phyloP scores from a whole-genome alignment of 805 yeast genomes.

The Scheffersomyces amazonensis region DNA sequence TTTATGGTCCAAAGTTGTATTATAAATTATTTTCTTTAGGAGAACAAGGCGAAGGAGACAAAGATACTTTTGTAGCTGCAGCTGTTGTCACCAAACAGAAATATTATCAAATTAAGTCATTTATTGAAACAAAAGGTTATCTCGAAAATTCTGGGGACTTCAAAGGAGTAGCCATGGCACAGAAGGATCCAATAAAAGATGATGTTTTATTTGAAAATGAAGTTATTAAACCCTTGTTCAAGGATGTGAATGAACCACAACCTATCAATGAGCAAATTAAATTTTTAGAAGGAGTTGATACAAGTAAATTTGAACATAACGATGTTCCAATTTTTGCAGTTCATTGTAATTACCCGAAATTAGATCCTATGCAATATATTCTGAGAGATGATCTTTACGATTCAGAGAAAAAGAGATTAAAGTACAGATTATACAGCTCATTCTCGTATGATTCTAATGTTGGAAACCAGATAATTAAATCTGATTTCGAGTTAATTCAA shows the following conservation, averaged over 20 bases:
- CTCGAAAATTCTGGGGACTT: slow-evolving; percentile 18
- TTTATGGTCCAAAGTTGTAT: slow-evolving; percentile 58
- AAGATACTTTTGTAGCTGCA: slow-evolving; percentile 35
- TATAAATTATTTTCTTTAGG: slow-evolving; percentile 62
- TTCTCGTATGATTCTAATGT: slow-evolving; percentile 14
- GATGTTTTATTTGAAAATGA: slow-evolving; percentile 11
- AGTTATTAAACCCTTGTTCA: slow-evolving; percentile 4
- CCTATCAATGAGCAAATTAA: slow-evolving; percentile 23
- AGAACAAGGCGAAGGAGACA: slow-evolving; percentile 38
- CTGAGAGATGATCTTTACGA: slow-evolving; percentile 23
- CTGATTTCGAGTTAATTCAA: slow-evolving; percentile 29
- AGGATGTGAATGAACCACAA: slow-evolving; percentile 4
- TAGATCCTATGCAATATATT: slow-evolving; percentile 27
- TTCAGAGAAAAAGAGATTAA: slow-evolving; percentile 16
- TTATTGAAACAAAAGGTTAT: slow-evolving; percentile 31
- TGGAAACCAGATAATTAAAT: slow-evolving; percentile 5
- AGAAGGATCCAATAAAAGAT: slow-evolving; percentile 25
- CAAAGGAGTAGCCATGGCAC: slow-evolving; percentile 38
- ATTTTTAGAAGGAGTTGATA: slow-evolving; percentile 13
- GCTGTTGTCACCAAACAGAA: slow-evolving; percentile 30
- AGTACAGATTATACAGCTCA: slow-evolving; percentile 25
- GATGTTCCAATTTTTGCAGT: slow-evolving; percentile 23
- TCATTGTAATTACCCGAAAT: slow-evolving; percentile 36
- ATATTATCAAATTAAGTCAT: slow-evolving; percentile 42
- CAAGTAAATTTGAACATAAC: slow-evolving; percentile 15